Conservation (phyloP, 2,329 filamentous ascomycete species). For the Fusarium begoniae region DNA sequence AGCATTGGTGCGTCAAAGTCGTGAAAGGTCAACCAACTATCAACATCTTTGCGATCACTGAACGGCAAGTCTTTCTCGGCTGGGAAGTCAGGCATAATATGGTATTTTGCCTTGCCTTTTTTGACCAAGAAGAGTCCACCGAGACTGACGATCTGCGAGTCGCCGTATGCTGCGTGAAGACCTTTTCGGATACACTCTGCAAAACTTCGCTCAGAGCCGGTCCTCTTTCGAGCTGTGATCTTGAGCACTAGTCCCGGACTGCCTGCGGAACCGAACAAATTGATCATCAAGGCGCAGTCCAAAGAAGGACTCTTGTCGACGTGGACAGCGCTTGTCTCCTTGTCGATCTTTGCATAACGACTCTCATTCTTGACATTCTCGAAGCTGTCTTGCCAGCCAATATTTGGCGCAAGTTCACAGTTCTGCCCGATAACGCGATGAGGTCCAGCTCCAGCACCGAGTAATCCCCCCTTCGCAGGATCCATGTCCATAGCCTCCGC, state of each 20-base stretch:
- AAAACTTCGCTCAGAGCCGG: neutral
- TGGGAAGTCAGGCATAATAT: neutral
- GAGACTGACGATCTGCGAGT: neutral
- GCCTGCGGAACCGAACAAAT: constrained; percentile 52
- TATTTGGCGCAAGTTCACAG: neutral
- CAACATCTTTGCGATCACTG: neutral
- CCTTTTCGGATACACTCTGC: neutral
- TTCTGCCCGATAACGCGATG: neutral
- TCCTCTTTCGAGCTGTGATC: constrained; percentile 42
- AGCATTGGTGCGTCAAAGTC: neutral
- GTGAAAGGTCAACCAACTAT: neutral
- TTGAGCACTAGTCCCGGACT: constrained; percentile 46
- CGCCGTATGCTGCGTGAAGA: neutral
- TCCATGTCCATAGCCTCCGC: neutral
- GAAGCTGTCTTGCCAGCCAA: neutral
- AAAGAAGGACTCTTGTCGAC: constrained; percentile 40
- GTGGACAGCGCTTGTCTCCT: constrained; percentile 22
- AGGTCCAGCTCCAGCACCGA: neutral
- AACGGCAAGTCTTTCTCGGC: neutral
- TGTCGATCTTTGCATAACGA: constrained; percentile 38
- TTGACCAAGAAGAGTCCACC: neutral
- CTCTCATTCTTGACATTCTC: neutral
- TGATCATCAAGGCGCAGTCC: constrained; percentile 53
- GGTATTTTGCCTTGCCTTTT: neutral
- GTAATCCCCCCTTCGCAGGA: neutral